phyloP scores from a whole-genome alignment of 2,329 filamentous ascomycete genomes.

The Trichoderma atroviride region DNA sequence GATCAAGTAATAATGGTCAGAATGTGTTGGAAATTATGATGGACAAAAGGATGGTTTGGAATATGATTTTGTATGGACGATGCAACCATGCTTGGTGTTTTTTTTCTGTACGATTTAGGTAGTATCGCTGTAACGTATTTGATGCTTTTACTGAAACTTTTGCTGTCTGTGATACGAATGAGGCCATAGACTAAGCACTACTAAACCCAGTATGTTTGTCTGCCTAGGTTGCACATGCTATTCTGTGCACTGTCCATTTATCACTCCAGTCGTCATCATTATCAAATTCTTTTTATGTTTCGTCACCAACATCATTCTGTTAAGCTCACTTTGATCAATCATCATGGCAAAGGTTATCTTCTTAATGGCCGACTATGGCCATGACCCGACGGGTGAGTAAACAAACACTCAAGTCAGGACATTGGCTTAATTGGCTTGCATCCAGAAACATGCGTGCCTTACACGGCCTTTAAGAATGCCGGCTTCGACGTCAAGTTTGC shows the following conservation, averaged over 20 bases:
- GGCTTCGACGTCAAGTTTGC: slow-evolving; percentile 53
- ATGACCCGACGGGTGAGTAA: slow-evolving; percentile 54
- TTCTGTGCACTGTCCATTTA: background rate
- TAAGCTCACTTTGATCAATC: background rate
- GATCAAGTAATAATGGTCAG: background rate
- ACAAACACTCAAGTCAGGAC: background rate
- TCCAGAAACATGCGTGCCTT: slow-evolving; percentile 55
- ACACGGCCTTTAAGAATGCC: slow-evolving; percentile 49
- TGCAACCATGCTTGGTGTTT: background rate
- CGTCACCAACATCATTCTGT: too few species aligned
- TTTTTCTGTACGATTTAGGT: background rate
- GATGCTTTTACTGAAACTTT: background rate
- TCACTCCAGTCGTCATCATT: background rate
- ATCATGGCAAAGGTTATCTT: slow-evolving; percentile 46
- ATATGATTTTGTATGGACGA: background rate
- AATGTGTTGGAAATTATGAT: background rate
- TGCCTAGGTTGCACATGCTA: background rate
- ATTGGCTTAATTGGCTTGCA: background rate
- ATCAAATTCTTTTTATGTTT: background rate
- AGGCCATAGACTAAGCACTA: background rate
- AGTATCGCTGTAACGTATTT: background rate
- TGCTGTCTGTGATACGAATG: background rate
- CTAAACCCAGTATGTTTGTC: background rate
- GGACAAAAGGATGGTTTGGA: background rate
- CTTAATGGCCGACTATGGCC: slow-evolving; percentile 58